A percentile compares a stretch with the other conserved stretches of the same genome.
Evolutionary conservation across 2,329 filamentous ascomycete genomes (phyloP).

Genomic region (Sporothrix euskadiensis): DNA sequence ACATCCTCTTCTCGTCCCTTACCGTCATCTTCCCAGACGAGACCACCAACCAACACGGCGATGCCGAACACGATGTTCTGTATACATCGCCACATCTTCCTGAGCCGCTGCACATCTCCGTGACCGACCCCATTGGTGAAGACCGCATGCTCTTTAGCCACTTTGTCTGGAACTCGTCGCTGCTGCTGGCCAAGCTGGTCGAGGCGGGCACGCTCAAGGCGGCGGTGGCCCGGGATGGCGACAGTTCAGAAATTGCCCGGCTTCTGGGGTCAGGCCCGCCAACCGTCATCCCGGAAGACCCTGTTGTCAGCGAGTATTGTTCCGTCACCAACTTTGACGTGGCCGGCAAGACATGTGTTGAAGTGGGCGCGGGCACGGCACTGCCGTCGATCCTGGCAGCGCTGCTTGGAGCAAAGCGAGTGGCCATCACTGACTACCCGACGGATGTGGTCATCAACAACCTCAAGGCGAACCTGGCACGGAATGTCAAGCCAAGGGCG

Average conservation of each 20-base stretch:
- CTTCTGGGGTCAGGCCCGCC: background rate
- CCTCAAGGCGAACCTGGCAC: slow-evolving; percentile 57
- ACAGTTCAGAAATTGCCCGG: background rate
- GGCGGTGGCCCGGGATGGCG: slow-evolving; percentile 30
- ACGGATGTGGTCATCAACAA: slow-evolving; percentile 59
- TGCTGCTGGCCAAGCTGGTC: slow-evolving; percentile 57
- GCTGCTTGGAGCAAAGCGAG: slow-evolving; percentile 50
- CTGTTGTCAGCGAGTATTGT: slow-evolving; percentile 23
- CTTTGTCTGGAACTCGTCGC: slow-evolving; percentile 69
- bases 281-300: slow-evolving; percentile 14
- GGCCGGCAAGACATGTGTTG: slow-evolving; percentile 54
- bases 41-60: slow-evolving; percentile 65
- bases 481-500: slow-evolving; percentile 46
- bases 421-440: slow-evolving; percentile 69
- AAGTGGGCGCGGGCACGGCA: slow-evolving; percentile 67
- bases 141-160: slow-evolving; percentile 67
- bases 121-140: slow-evolving; percentile 53
- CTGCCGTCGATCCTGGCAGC: slow-evolving; percentile 54
- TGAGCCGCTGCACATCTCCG: slow-evolving; percentile 46
- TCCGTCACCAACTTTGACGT: slow-evolving; percentile 47
- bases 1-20: slow-evolving; percentile 60
- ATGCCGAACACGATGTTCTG: slow-evolving; percentile 57
- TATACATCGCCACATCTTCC: slow-evolving; percentile 59
- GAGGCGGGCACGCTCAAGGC: slow-evolving; percentile 49
- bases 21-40: slow-evolving; percentile 69